These are phyloP conservation scores for Apocynum venetum DNA, from an alignment of 257 asterid genomes.

Conservation along the genomic window DNA sequence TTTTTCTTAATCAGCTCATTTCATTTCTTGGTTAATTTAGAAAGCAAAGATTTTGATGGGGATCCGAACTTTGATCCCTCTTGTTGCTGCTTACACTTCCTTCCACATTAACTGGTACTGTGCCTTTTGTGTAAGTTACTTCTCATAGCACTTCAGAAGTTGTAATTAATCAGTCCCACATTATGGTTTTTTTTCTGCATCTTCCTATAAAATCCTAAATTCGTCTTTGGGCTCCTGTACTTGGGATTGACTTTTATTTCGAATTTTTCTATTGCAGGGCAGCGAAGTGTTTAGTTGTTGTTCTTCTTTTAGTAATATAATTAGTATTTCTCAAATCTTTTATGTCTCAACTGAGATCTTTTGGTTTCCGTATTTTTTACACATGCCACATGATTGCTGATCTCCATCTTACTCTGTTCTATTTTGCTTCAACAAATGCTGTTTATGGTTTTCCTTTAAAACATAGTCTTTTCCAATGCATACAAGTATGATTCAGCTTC, in stretches of 20 bases:
- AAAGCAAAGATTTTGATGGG: not conserved
- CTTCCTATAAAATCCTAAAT: not conserved
- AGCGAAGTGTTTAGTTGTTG: not conserved
- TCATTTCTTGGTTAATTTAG: not conserved
- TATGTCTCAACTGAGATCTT: not conserved
- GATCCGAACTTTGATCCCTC: not conserved
- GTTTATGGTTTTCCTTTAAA: not conserved
- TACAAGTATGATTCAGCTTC: not conserved
- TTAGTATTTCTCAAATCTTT: not conserved
- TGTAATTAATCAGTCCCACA: not conserved
- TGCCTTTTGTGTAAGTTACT: not conserved
- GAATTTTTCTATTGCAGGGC: not conserved
- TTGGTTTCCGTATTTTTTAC: not conserved
- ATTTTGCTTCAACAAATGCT: not conserved
- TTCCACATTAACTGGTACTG: not conserved
- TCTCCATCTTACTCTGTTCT: not conserved
- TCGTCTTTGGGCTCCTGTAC: not conserved
- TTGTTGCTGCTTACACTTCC: not conserved
- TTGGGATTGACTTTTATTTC: not conserved
- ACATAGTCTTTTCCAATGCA: not conserved
- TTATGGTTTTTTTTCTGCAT: not conserved
- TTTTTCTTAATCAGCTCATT: not conserved
- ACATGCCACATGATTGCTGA: not conserved
- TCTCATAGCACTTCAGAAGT: not conserved
- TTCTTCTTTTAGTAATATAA: not conserved